phyloP scores from a whole-genome alignment of 75 land plant genomes.

The Chamaecyparis obtusa region DNA sequence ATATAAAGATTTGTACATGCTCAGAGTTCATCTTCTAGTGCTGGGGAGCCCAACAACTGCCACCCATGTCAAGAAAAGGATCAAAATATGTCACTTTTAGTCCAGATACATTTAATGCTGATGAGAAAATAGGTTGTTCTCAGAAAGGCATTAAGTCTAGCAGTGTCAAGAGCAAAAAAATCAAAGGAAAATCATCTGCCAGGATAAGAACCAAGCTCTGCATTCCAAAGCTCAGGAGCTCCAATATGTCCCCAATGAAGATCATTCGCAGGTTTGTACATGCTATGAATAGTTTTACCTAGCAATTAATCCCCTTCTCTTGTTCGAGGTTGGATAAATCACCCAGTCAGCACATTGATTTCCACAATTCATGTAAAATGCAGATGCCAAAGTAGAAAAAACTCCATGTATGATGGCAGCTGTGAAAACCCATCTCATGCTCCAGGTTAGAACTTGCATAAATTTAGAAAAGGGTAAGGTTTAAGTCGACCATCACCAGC shows the following conservation, averaged over 20 bases:
- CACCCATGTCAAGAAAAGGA: slow-evolving; percentile 12
- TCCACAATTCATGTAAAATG: too few species aligned
- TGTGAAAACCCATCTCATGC: too few species aligned
- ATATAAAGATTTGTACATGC: not conserved
- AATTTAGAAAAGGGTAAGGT: too few species aligned
- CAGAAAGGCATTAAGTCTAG: not conserved
- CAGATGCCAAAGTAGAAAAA: too few species aligned
- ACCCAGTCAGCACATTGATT: too few species aligned
- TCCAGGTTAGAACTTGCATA: too few species aligned
- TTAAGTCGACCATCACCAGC: too few species aligned
- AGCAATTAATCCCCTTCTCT: too few species aligned
- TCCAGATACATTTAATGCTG: slow-evolving; percentile 1
- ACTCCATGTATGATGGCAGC: too few species aligned
- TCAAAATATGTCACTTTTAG: slow-evolving; percentile 8
- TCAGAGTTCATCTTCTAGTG: not conserved
- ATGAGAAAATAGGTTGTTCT: not conserved
- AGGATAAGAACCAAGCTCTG: not conserved
- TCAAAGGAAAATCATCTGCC: slow-evolving; percentile 2
- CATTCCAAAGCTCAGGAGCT: slow-evolving; percentile 5
- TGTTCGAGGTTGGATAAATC: too few species aligned
- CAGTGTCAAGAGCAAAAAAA: not conserved
- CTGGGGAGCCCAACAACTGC: not conserved
- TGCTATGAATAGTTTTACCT: too few species aligned
- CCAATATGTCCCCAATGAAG: not conserved
- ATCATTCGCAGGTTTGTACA: not conserved